Evolutionary conservation across 192 early-diverging fungal genomes (phyloP), one percentile per base, ranked within the genome.

Genomic region (Mycoemilia scoparia): DNA sequence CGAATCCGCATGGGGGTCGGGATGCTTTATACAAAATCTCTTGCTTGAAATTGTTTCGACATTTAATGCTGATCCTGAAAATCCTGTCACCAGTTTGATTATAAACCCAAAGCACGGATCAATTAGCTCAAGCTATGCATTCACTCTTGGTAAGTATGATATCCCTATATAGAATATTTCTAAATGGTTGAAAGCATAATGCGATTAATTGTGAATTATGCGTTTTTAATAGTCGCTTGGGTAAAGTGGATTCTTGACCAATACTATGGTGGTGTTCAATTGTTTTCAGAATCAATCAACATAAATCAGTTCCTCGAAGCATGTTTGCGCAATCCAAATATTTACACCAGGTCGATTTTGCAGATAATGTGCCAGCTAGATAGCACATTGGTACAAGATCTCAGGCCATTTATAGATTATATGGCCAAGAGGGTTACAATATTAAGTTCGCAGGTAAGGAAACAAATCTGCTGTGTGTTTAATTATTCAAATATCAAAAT

Each of bases 291-390:
- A 13, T 16, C 46, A 3, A 24, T 67, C 5, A 38, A 36, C 19
- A 29, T 77, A 12, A 63, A 70, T 21, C 55, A 57, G 43, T 36
- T 77, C 29, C 46, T 77, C 7, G 74, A 77, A 43, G 34, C 45
- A 18, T 73, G 71, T 32, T 46, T 77, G 36, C 57, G 62, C n/a
- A 71, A 53, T 36, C 69, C 69, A 7, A 64, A 64, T 35, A 49
- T 54, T 27, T 73, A 72, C 39, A 45, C 60, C 21, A 48, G 60
- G 8, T 32, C 60, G 3, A 36, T 57, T 26, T 54, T 62, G 5
- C 47, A 48, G 31, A 36, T 43, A 1, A 35, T 62, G 1, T 56
- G 49, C 9, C 45, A 44, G 7, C 21, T 39, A 1, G 53, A 57
- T 19, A 34, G 45, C 1, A 37, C 18, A 7, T 37, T 62, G 19